A percentile compares a stretch with the other conserved stretches of the same genome.
phyloP scores from a whole-genome alignment of 371 early-diverging fungal species.

The Zopfochytrium polystomum region DNA sequence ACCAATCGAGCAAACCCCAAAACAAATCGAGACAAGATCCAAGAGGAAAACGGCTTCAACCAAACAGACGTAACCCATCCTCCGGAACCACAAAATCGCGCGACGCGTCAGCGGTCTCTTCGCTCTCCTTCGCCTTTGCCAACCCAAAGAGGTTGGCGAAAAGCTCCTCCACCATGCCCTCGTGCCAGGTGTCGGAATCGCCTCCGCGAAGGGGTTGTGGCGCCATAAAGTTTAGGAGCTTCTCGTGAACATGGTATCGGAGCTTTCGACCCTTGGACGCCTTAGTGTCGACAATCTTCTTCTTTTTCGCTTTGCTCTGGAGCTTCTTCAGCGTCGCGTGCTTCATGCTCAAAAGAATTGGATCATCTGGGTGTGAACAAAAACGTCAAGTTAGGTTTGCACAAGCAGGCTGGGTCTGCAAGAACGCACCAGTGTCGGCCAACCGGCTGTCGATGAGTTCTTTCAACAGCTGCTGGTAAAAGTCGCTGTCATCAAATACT shows the following conservation, averaged over 20 bases:
- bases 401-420: not conserved
- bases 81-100: too few relatives aligned
- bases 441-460: conserved; percentile 91
- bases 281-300: conserved; percentile 73
- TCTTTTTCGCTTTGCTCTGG: conserved; percentile 70
- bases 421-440: conserved; percentile 62
- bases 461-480: conserved; percentile 85
- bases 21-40: too few relatives aligned
- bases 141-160: conserved; percentile 77
- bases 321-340: conserved; percentile 74
- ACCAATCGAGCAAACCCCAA: too few relatives aligned
- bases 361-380: conserved; percentile 57
- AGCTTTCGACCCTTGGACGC: conserved; percentile 91
- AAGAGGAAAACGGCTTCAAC: too few relatives aligned
- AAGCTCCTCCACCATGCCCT: conserved; percentile 84
- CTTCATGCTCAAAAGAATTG: conserved; percentile 67
- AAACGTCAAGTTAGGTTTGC: not conserved
- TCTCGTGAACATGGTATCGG: conserved; percentile 86
- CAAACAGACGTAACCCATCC: too few relatives aligned
- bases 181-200: conserved; percentile 77
- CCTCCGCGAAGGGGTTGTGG: conserved; percentile 79
- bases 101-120: not conserved
- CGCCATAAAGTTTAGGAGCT: conserved; percentile 92
- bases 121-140: not conserved
- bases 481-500: conserved; percentile 94